Evolutionary conservation across 352 stramenopile genomes (phyloP).

Genomic region (Globisporangium iwayamae): DNA sequence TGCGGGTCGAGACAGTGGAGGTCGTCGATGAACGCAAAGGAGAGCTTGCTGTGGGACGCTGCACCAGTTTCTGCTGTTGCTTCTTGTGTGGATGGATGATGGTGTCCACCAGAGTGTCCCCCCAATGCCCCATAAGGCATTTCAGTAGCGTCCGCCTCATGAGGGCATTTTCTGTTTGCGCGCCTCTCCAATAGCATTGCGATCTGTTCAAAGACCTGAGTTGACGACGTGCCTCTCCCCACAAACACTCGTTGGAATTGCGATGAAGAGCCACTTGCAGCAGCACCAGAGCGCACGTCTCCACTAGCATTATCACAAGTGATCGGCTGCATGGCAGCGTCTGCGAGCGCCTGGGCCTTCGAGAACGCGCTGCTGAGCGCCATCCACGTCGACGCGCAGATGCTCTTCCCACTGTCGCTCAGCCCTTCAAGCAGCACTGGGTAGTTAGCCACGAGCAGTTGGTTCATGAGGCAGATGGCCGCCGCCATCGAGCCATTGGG

Average conservation of each 20-base stretch:
- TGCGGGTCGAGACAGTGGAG: slow-evolving; percentile 35
- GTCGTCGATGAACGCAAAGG: slow-evolving; percentile 61
- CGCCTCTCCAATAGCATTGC: slow-evolving; percentile 9
- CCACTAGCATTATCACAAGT: not conserved
- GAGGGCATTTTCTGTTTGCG: not conserved
- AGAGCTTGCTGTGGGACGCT: not conserved
- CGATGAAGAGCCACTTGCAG: not conserved
- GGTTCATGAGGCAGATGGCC: slow-evolving; percentile 40
- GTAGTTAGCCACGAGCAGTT: slow-evolving; percentile 41
- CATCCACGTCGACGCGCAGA: slow-evolving; percentile 28
- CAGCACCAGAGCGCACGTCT: not conserved
- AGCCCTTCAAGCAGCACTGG: slow-evolving; percentile 35
- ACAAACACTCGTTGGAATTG: slow-evolving; percentile 16
- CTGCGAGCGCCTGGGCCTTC: slow-evolving; percentile 20
- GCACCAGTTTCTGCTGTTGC: not conserved
- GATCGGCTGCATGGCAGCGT: slow-evolving; percentile 1
- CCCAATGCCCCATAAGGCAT: not conserved
- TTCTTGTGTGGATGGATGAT: not conserved
- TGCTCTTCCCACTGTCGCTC: slow-evolving; percentile 49
- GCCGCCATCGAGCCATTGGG: slow-evolving; percentile 33
- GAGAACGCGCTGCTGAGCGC: slow-evolving; percentile 32
- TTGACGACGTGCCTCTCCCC: slow-evolving; percentile 8
- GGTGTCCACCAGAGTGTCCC: not conserved
- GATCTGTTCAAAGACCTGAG: slow-evolving; percentile 14
- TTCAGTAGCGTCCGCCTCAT: not conserved